These are phyloP conservation scores for Begonia peltatifolia DNA, from an alignment of 306 rosid species.

Conservation along the genomic window DNA sequence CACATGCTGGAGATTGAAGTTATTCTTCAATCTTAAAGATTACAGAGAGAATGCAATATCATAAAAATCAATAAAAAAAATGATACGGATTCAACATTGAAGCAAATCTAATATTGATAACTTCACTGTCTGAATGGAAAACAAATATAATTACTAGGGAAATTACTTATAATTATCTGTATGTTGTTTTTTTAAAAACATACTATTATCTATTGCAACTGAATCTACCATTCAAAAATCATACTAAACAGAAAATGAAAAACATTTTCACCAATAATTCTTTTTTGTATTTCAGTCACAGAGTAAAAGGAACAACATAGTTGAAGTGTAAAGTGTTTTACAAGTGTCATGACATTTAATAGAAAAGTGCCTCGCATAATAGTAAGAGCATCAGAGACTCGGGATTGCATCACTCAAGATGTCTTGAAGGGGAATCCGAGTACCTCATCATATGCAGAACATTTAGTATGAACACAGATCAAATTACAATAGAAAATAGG, in stretches of 20 bases:
- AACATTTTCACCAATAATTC: too few relatives aligned
- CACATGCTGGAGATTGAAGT: slow-evolving; percentile 8
- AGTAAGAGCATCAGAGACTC: slow-evolving; percentile 10
- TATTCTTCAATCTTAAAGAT: not conserved
- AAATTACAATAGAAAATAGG: not conserved
- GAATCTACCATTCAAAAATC: too few relatives aligned
- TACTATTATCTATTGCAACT: too few relatives aligned
- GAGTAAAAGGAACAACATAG: too few relatives aligned
- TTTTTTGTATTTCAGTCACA: too few relatives aligned
- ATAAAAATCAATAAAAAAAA: not conserved
- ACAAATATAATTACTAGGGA: too few relatives aligned
- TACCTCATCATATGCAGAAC: slow-evolving; percentile 17
- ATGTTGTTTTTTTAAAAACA: too few relatives aligned
- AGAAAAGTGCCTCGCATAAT: not conserved
- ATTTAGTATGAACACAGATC: not conserved
- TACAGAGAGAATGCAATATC: not conserved
- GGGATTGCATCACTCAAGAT: slow-evolving; percentile 16
- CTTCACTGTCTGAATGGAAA: too few relatives aligned
- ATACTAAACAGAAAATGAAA: too few relatives aligned
- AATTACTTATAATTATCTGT: too few relatives aligned
- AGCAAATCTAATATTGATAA: too few relatives aligned
- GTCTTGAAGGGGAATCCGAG: slow-evolving; percentile 43
- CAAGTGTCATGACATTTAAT: not conserved
- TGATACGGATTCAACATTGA: not conserved
- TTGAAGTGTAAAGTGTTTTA: not conserved